Percentiles rank a stretch among this genome's conserved stretches.
These are phyloP conservation scores for Trypanosoma boissoni DNA, from an alignment of 208 protist species.

Conservation along the genomic window DNA sequence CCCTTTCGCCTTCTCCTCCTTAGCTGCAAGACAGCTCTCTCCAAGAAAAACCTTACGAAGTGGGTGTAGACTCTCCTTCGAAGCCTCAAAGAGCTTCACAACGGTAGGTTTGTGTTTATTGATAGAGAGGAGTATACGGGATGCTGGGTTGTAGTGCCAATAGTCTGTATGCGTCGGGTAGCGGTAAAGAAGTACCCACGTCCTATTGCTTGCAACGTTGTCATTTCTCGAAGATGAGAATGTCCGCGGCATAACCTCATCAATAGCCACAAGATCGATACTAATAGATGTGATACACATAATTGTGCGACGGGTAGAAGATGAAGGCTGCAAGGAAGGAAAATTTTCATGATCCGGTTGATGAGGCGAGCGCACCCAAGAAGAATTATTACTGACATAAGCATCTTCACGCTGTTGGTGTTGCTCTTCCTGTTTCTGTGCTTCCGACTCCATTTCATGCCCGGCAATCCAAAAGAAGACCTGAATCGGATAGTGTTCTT, in stretches of 20 bases:
- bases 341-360: no score
- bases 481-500: slow-evolving; percentile 50
- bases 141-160: slow-evolving; percentile 32
- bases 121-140: slow-evolving; percentile 31
- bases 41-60: slow-evolving; percentile 9
- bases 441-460: neutral
- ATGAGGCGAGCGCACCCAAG: no score
- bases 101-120: slow-evolving; percentile 33
- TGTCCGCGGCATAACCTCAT: neutral
- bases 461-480: slow-evolving; percentile 38
- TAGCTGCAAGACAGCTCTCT: neutral
- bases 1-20: neutral
- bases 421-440: neutral
- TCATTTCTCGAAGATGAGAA: no score
- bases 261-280: slow-evolving; percentile 39
- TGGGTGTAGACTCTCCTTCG: slow-evolving; percentile 1
- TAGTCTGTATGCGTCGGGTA: slow-evolving; percentile 49
- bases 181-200: slow-evolving; percentile 32
- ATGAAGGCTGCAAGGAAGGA: no score
- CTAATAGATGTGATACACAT: slow-evolving; percentile 49
- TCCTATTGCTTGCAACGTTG: neutral
- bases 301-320: slow-evolving; percentile 17
- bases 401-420: neutral
- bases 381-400: no score
- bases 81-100: slow-evolving; percentile 50